Conservation (phyloP, 768 basidiomycete species). For the Pleurotus djamor region DNA sequence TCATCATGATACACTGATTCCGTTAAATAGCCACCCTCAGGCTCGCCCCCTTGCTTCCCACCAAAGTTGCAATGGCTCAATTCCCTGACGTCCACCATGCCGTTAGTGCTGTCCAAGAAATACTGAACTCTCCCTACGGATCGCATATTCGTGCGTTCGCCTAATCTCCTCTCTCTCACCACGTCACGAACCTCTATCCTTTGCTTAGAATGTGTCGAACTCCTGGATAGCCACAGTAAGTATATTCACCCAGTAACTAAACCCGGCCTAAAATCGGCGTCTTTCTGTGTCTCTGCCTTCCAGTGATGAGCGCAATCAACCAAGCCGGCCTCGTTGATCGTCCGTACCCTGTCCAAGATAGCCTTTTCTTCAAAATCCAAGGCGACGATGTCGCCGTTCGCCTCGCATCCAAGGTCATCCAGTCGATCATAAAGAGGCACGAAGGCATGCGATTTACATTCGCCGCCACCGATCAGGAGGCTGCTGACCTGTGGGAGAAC, state of each 20-base stretch:
- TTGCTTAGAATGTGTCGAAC: conserved; percentile 77
- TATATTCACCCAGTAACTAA: neutral
- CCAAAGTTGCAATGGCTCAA: conserved; percentile 84
- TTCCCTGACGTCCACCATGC: conserved; percentile 81
- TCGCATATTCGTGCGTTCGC: conserved; percentile 65
- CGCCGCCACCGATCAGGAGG: conserved; percentile 73
- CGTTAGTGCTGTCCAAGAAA: conserved; percentile 78
- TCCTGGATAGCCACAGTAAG: conserved; percentile 75
- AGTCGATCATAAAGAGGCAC: conserved; percentile 63
- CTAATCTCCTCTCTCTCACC: neutral
- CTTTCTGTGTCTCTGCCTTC: neutral
- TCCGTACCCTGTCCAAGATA: conserved; percentile 70
- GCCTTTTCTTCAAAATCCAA: conserved; percentile 91
- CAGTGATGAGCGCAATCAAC: conserved; percentile 82
- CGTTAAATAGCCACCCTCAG: conserved; percentile 65
- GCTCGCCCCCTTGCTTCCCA: conserved; percentile 77
- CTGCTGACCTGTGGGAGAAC: conserved; percentile 78
- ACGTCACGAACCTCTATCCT: neutral
- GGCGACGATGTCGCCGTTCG: conserved; percentile 62
- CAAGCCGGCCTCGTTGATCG: conserved; percentile 54
- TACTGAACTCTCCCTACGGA: conserved; percentile 66
- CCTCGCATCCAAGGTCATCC: conserved; percentile 55
- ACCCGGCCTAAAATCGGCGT: neutral
- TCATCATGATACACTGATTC: no score
- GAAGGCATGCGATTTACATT: conserved; percentile 69